Evolutionary conservation across 306 rosid genomes (phyloP).

Genomic region (Ochetophila trinervis): DNA sequence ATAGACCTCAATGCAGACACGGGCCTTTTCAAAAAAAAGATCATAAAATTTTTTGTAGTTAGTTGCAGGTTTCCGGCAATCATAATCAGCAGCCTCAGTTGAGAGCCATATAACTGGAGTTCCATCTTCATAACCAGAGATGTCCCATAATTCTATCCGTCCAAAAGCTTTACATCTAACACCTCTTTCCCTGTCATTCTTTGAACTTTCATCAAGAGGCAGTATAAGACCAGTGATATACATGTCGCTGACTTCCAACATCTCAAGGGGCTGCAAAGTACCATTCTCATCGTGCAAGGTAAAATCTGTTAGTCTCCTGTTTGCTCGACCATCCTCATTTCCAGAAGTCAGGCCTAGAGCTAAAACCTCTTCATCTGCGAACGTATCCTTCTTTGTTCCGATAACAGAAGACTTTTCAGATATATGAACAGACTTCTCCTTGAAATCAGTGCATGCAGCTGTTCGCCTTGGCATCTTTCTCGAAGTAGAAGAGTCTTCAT

Average conservation of each 20-base stretch:
- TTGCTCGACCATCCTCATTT: slow-evolving; percentile 50
- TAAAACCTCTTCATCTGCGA: slow-evolving; percentile 60
- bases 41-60: slow-evolving; percentile 65
- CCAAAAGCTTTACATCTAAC: slow-evolving; percentile 82
- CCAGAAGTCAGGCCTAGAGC: slow-evolving; percentile 65
- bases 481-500: slow-evolving; percentile 43
- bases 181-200: slow-evolving; percentile 63
- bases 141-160: slow-evolving; percentile 80
- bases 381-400: slow-evolving; percentile 51
- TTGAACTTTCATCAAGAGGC: slow-evolving; percentile 54
- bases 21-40: slow-evolving; percentile 68
- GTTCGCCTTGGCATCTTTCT: slow-evolving; percentile 88
- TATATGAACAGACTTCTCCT: slow-evolving; percentile 49
- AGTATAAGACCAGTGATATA: slow-evolving; percentile 68
- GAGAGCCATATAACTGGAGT: slow-evolving; percentile 82
- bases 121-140: slow-evolving; percentile 93
- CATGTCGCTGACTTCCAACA: slow-evolving; percentile 70
- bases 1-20: slow-evolving; percentile 75
- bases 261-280: slow-evolving; percentile 56
- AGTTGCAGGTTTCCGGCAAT: slow-evolving; percentile 68
- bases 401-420: slow-evolving; percentile 51
- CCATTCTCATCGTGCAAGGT: slow-evolving; percentile 71
- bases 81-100: slow-evolving; percentile 78
- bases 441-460: slow-evolving; percentile 65
- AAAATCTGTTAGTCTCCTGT: slow-evolving; percentile 72